Evolutionary conservation across 306 rosid species (phyloP), one percentile per base, ranked within the genome.

Genomic region (Gastrolobium bilobum): DNA sequence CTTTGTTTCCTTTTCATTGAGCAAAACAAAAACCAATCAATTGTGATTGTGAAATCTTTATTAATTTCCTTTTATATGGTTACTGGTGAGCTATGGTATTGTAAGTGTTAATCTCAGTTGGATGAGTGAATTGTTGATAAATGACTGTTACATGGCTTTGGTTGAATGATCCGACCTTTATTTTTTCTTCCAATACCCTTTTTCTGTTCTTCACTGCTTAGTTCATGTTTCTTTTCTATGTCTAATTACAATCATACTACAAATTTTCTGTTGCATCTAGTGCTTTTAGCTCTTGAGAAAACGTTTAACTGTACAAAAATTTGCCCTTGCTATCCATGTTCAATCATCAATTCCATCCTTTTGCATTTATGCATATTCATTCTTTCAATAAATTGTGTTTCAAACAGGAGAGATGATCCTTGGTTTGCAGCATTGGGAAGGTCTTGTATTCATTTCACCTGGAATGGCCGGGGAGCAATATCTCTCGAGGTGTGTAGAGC

Each of bases 351-450:
- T 58, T 51, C 4, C 44, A 2, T 66, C 38, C 40, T 63, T 81
- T 6, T 71, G 47, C 26, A 38, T 80, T 71, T 35, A 70, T 67
- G 63, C 34, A 48, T 54, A 38, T 48, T 51, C 29, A 57, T 14
- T 58, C 7, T 29, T 39, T 85, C 30, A 14, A 52, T 67, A 57
- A 71, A 65, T 73, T 73, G 26, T 76, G 20, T 56, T 30, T 59
- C 57, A 10, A 78, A 72, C 67, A 95, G 99, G 96, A 91, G 92
- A 84, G 96, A 92, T 68, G 96, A 95, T 85, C 85, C 90, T 76
- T 95, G 98, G 99, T 95, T 95, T 86, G 90, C 93, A 54, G 90
- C 93, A 46, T 86, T 95, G 79, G 99, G 98, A 81, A 87, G 88
- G 59, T 87, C 91, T 79, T 92, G 99, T 79, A 91, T 95, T 87